Evolutionary conservation across 2,329 filamentous ascomycete genomes (phyloP), one percentile per base, ranked within the genome.

Genomic region (Fusarium compactum): DNA sequence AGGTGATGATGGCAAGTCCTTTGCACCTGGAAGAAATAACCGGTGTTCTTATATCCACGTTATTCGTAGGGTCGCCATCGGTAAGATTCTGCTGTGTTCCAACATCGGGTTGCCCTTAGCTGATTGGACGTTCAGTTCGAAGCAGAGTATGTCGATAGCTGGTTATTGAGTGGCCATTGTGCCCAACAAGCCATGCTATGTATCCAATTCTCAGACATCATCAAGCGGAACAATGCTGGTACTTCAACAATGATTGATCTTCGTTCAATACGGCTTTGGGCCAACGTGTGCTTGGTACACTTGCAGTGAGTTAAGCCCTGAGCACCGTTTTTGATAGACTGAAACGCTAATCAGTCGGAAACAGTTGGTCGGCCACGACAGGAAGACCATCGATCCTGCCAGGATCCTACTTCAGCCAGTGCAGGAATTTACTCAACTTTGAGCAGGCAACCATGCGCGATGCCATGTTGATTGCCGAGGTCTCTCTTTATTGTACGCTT

Each of bases 131-230:
- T 8, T 20, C 15, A 76, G 65, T 65, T 56, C 14, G 71, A 72
- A 11, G 66, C 73, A 2, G 81, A 83, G 47, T 83, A 83, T 46
- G 77, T 83, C 24, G 81, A 83, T 47, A 83, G 81, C 51, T 83
- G 81, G 81, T 69, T 83, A 14, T 65, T 83, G 44, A 82, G 78
- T 4, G 81, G 81, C 1, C 81, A 82, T 48, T 83, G 81, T 41
- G 80, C 78, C 0, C 79, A 83, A 55, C 81, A 83, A 58, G 80
- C 80, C 3, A 83, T 83, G 80, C 67, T 83, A 12, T 81, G 80
- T 52, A 82, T 82, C 41, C 80, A 78, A 47, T 83, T 83, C 48
- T 82, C 81, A 1, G 79, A 79, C 44, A 80, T 82, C 24, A 73
- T 81, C n/a, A 74, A 72, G 38, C 78, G 78, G 24, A 78, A 81